Evolutionary conservation across 352 stramenopile genomes (phyloP).

Genomic region (Blastocystis sp.): DNA sequence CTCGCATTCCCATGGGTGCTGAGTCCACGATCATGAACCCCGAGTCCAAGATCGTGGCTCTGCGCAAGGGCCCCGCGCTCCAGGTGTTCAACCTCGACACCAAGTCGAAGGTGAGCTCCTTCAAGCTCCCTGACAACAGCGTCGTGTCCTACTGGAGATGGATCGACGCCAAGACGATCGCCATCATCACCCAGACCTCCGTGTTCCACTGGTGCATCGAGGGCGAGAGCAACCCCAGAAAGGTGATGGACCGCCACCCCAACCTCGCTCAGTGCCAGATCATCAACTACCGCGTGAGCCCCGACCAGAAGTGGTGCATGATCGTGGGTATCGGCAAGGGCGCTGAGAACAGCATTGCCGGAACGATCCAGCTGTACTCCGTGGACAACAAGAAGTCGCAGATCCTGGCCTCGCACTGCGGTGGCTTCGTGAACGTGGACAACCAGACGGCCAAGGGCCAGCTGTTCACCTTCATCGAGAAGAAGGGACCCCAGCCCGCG

Average conservation of each 20-base stretch:
- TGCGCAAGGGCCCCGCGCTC: constrained; percentile 76
- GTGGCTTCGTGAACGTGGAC: constrained; percentile 88
- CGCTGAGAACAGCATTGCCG: constrained; percentile 79
- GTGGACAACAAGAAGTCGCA: constrained; percentile 98
- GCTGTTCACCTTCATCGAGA: constrained; percentile 85
- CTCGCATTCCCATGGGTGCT: constrained; percentile 90
- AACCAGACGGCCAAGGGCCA: constrained; percentile 78
- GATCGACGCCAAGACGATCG: constrained; percentile 92
- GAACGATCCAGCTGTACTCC: constrained; percentile 91
- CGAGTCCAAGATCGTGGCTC: constrained; percentile 84
- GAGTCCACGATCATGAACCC: constrained; percentile 99
- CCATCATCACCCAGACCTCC: constrained; percentile 88
- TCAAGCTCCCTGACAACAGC: constrained; percentile 82
- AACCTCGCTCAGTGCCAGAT: constrained; percentile 92
- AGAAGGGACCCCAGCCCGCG: constrained; percentile 74
- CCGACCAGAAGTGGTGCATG: constrained; percentile 95
- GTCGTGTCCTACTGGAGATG: constrained; percentile 97
- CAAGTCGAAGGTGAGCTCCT: constrained; percentile 95
- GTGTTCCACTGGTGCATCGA: constrained; percentile 98
- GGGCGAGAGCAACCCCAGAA: constrained; percentile 79
- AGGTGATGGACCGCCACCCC: constrained; percentile 95
- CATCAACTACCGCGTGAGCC: constrained; percentile 97
- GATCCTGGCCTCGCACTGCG: constrained; percentile 91
- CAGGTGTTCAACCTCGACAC: constrained; percentile 99
- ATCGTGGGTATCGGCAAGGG: constrained; percentile 93